Base-by-base conservation (phyloP, 2,329 filamentous ascomycete species). In the Aaosphaeria arxii region DNA sequence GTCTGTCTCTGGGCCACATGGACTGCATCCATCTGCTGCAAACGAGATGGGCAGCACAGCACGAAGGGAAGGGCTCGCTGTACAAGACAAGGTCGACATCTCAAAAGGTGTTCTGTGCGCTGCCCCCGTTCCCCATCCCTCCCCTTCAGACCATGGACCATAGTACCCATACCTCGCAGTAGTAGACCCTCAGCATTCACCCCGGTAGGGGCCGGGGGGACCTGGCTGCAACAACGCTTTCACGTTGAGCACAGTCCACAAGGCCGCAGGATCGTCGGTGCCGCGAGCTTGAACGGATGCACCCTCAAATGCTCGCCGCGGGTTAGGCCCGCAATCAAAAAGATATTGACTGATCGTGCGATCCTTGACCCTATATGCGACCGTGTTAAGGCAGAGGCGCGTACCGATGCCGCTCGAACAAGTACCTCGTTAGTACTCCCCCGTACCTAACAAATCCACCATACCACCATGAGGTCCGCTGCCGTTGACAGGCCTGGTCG, bases 311-410 rank as follows among this genome's bases (percentile, higher is more conserved):
- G 56, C 57, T 62, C 59, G 56, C 56, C 62, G 62, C 57, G 55
- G 59, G 49, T 58, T 61, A 60, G 57, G 57, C 58, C 56, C 53
- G 59, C 57, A 68, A 69, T 69, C 62, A 66, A 66, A 62, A 47
- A 45, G 58, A 68, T 64, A 70, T 71, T 69, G 62, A 59, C 51
- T 64, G 64, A 67, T 63, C 55, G 56, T 61, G 64, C 61, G 61
- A 47, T 64, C 56, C 58, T 64, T 49, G 48, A 50, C 54, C 58
- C 58, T 63, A 64, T 67, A 64, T 54, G 53, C 40, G 51, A 38
- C 47, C 49, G 39, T 55, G 44, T 49, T 60, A 63, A 63, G 59
- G 46, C 40, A 11, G 38, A 31, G 51, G 52, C 44, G 55, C 57
- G 54, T 62, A 64, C 63, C 59, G 57, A 62, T 60, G 59, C 61